Percentiles rank a stretch among this genome's conserved stretches.
Conservation (phyloP, 2,329 filamentous ascomycete species). For the Phoma sp. region DNA sequence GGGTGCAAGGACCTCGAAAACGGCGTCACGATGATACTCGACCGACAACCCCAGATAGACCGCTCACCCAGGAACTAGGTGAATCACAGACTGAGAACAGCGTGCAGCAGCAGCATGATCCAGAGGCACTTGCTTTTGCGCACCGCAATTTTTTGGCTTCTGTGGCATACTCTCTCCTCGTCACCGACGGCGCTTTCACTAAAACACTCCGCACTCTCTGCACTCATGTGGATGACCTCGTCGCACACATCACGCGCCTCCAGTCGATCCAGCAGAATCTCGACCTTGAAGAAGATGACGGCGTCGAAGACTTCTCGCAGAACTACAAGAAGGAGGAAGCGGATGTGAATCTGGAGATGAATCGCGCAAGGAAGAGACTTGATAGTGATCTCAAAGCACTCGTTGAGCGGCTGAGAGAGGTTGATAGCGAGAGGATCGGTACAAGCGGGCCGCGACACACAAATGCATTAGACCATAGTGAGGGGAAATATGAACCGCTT, state of each 20-base stretch:
- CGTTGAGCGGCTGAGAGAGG: conserved; percentile 61
- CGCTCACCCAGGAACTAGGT: conserved; percentile 9
- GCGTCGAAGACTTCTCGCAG: conserved; percentile 66
- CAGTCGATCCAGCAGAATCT: conserved; percentile 77
- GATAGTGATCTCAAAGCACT: conserved; percentile 70
- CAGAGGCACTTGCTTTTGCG: conserved; percentile 80
- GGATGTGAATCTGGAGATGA: conserved; percentile 70
- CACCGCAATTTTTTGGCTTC: conserved; percentile 78
- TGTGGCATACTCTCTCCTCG: conserved; percentile 69
- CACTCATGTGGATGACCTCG: conserved; percentile 79
- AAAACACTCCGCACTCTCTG: conserved; percentile 70
- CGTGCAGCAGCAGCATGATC: conserved; percentile 67
- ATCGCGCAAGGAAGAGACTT: conserved; percentile 67
- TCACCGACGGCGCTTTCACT: conserved; percentile 69
- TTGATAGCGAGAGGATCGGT: conserved; percentile 62
- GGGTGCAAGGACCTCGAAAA: conserved; percentile 62
- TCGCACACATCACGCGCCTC: conserved; percentile 76
- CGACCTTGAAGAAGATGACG: conserved; percentile 82
- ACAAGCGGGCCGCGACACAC: conserved; percentile 24
- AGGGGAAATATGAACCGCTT: conserved; percentile 69
- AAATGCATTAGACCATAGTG: conserved; percentile 30
- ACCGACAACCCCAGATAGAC: conserved; percentile 11
- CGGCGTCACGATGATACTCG: conserved; percentile 1
- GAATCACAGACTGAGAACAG: conserved; percentile 5
- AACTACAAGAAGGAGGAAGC: conserved; percentile 71